Conservation (phyloP, 179 eudicot species). For the Spinacia oleracea region DNA sequence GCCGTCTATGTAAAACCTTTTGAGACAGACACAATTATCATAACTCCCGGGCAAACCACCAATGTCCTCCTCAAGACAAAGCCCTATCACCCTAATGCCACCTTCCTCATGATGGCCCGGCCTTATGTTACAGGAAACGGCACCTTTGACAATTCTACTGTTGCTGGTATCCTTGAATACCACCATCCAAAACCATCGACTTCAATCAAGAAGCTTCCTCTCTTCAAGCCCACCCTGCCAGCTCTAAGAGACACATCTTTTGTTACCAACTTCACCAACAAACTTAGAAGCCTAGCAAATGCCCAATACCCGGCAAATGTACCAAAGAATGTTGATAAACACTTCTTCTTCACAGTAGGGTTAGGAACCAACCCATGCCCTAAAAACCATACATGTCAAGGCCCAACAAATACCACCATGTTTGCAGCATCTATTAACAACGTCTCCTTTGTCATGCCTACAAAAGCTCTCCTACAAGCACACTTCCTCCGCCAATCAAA, state of each 20-base stretch:
- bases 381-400: slow-evolving; percentile 38
- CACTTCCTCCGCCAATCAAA: slow-evolving; percentile 25
- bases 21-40: slow-evolving; percentile 30
- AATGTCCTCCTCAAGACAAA: slow-evolving; percentile 39
- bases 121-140: slow-evolving; percentile 33
- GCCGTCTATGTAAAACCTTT: slow-evolving; percentile 39
- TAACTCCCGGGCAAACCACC: slow-evolving; percentile 39
- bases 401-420: slow-evolving; percentile 38
- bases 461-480: slow-evolving; percentile 38
- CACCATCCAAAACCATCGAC: slow-evolving; percentile 17
- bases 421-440: slow-evolving; percentile 37
- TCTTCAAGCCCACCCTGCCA: slow-evolving; percentile 36
- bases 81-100: slow-evolving; percentile 24
- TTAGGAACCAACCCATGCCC: slow-evolving; percentile 40
- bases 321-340: slow-evolving; percentile 33
- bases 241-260: slow-evolving; percentile 25
- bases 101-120: slow-evolving; percentile 38
- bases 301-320: slow-evolving; percentile 38
- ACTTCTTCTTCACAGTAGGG: slow-evolving; percentile 44
- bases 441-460: slow-evolving; percentile 40
- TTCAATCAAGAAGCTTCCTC: slow-evolving; percentile 20
- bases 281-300: slow-evolving; percentile 37
- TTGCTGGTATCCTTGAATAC: slow-evolving; percentile 36
- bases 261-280: slow-evolving; percentile 34
- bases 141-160: slow-evolving; percentile 39